Evolutionary conservation across 495 filamentous ascomycete species (phyloP).

Genomic region (Penicillium subrubescens): DNA sequence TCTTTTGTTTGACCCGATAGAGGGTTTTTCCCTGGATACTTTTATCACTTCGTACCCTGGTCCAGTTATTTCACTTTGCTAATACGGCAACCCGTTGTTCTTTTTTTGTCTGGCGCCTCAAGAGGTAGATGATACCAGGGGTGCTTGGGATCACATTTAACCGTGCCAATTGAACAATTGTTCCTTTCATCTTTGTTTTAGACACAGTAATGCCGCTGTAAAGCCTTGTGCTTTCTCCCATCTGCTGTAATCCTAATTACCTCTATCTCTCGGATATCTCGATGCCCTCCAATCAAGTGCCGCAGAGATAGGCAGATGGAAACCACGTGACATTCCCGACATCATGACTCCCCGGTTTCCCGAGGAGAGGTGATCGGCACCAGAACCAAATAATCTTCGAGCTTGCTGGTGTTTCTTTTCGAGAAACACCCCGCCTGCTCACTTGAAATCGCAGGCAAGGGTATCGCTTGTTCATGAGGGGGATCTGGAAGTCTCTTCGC

Average conservation of each 20-base stretch:
- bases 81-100: background rate
- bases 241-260: background rate
- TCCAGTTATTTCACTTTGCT: background rate
- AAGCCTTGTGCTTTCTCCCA: background rate
- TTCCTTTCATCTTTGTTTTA: background rate
- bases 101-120: slow-evolving; percentile 2
- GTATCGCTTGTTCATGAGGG: slow-evolving; percentile 29
- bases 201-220: background rate
- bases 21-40: slow-evolving; percentile 2
- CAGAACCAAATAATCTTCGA: slow-evolving; percentile 22
- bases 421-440: slow-evolving; percentile 26
- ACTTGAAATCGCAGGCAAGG: slow-evolving; percentile 17
- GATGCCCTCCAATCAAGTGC: no score
- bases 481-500: slow-evolving; percentile 22
- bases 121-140: slow-evolving; percentile 14
- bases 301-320: background rate
- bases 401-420: slow-evolving; percentile 26
- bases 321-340: slow-evolving; percentile 32
- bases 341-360: slow-evolving; percentile 20
- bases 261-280: background rate
- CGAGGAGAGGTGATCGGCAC: slow-evolving; percentile 26
- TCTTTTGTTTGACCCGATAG: slow-evolving; percentile 4
- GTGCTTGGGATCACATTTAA: slow-evolving; percentile 1
- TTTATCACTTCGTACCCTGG: background rate
- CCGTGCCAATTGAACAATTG: background rate